Percentiles rank a stretch among this genome's conserved stretches.
These are phyloP conservation scores for Bothriochloa decipiens DNA, from an alignment of 176 grass and related monocot species.

Conservation along the genomic window DNA sequence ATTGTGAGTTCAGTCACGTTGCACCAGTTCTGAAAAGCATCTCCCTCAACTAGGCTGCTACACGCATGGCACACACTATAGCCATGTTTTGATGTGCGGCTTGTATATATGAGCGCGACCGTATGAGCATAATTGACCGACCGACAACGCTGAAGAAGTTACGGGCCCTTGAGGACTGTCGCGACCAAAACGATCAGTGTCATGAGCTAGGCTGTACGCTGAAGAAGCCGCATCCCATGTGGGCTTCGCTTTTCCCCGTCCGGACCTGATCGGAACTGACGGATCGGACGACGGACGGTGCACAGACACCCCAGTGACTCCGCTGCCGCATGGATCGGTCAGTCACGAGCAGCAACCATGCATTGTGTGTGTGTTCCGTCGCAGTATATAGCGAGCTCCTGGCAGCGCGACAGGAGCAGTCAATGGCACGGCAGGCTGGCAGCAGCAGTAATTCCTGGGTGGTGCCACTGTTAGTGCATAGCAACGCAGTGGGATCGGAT, in stretches of 20 bases:
- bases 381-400: neutral
- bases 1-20: too few relatives aligned
- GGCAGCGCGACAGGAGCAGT: neutral
- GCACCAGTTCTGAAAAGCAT: neutral
- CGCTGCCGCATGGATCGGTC: neutral
- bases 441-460: constrained; percentile 6
- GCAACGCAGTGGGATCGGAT: neutral
- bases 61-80: neutral
- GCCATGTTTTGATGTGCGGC: neutral
- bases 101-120: neutral
- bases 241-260: neutral
- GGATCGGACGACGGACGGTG: neutral
- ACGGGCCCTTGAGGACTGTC: neutral
- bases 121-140: neutral
- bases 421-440: neutral
- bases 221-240: constrained; percentile 22
- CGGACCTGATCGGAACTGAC: neutral
- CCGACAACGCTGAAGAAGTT: neutral
- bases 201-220: neutral
- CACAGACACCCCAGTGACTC: neutral
- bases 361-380: neutral
- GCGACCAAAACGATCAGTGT: neutral
- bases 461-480: neutral
- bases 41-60: neutral
- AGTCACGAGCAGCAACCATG: neutral